Evolutionary conservation across 2,329 filamentous ascomycete genomes (phyloP), one percentile per base, ranked within the genome.

Genomic region (Ustilaginoidea virens): DNA sequence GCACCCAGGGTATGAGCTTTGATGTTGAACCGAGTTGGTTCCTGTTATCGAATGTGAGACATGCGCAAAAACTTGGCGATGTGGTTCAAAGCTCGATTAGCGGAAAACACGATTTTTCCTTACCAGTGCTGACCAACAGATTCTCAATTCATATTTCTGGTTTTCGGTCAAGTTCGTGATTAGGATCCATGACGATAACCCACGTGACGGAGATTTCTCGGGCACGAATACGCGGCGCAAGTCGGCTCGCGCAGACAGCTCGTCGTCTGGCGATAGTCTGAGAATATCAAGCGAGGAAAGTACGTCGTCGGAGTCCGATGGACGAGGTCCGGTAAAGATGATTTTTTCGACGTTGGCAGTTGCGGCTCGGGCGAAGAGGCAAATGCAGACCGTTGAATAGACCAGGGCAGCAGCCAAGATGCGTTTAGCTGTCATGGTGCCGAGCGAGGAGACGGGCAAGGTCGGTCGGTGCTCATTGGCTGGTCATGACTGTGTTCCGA

Each of bases 111-210:
- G 17, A 28, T 27, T 21, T 27, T 24, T 18, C 65, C 80, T 55
- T 66, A 93, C 87, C 35, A 78, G 90, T 23, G 90, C 90, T 35
- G 83, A 66, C 86, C 87, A 98, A 57, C 87, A 96, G 34, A 94
- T 65, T 31, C 90, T 74, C 27, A 92, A 68, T 60, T 98, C 90
- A 61, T 96, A 94, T 39, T 85, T 69, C 45, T 78, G 76, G 8
- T 72, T 70, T 20, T 71, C 66, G n/a, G 55, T 62, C 31, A 98
- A 61, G 19, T 64, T 58, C 32, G 79, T 68, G 5, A 98, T 67
- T 6, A 87, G 56, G 40, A 85, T 69, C 90, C 90, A 96, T 17
- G 79, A 76, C 29, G 74, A 61, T 8, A 61, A 55, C 6, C 80
- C 82, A 9, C 59, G 49, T 7, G 63, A 63, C 17, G 53, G 47